A percentile compares a stretch with the other conserved stretches of the same genome.
phyloP scores from a whole-genome alignment of 139 green algal genomes.

The Gonium pectorale region DNA sequence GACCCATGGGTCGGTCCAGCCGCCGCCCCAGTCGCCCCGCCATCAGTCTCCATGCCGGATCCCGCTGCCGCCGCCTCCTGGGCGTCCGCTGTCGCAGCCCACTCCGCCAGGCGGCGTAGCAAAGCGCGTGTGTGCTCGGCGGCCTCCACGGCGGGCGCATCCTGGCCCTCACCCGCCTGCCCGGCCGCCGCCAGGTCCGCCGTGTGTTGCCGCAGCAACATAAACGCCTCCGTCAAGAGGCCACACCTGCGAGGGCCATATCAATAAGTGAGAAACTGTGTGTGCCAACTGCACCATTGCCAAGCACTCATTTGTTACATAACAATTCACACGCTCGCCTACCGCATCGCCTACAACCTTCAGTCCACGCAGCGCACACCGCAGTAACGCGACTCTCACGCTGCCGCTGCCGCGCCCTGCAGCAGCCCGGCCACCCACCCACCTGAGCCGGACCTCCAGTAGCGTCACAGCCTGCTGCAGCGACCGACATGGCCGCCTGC shows the following conservation, averaged over 20 bases:
- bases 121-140: constrained; percentile 15
- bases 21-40: neutral
- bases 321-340: too few species aligned
- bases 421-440: neutral
- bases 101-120: constrained; percentile 20
- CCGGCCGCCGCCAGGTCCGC: neutral
- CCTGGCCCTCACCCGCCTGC: neutral
- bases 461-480: constrained; percentile 23
- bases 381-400: too few species aligned
- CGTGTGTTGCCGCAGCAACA: constrained; percentile 30
- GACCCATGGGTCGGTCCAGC: neutral
- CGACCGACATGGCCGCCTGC: neutral
- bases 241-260: constrained; percentile 36
- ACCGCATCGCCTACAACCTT: too few species aligned
- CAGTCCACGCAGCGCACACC: too few species aligned
- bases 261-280: too few species aligned
- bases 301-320: too few species aligned
- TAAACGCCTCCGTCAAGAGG: constrained; percentile 36
- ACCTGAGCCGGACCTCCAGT: constrained; percentile 20
- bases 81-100: neutral
- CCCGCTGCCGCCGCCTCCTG: neutral
- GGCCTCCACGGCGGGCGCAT: neutral
- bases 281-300: too few species aligned
- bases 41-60: neutral
- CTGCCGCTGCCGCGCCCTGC: neutral